Evolutionary conservation across 306 rosid species (phyloP).

Genomic region (Quercus gilva): DNA sequence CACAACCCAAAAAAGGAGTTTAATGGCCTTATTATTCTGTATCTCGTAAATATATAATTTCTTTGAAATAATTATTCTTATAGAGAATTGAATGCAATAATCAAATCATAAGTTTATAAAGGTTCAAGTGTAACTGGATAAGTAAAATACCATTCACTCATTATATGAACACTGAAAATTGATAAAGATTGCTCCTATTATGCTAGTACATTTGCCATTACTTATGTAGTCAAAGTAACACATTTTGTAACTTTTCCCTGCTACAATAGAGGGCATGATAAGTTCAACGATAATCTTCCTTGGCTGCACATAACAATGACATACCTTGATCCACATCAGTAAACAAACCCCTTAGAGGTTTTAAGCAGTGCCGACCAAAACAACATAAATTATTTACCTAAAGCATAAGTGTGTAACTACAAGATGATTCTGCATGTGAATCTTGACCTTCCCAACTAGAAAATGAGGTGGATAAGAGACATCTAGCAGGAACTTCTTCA

Average conservation of each 20-base stretch:
- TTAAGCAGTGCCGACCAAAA: neutral
- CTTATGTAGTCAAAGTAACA: constrained; percentile 23
- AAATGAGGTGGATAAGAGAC: constrained; percentile 48
- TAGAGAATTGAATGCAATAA: neutral
- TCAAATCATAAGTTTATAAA: constrained; percentile 1
- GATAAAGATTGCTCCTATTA: constrained; percentile 26
- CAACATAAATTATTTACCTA: constrained; percentile 10
- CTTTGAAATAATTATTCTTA: neutral
- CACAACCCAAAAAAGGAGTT: neutral
- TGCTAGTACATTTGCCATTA: constrained; percentile 20
- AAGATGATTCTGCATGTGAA: neutral
- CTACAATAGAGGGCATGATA: neutral
- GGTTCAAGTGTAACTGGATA: constrained; percentile 11
- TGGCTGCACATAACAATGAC: constrained; percentile 15
- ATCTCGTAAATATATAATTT: neutral
- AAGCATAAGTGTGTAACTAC: neutral
- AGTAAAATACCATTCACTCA: constrained; percentile 29
- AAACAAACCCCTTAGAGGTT: constrained; percentile 7
- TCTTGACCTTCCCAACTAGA: constrained; percentile 54
- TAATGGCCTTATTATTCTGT: neutral
- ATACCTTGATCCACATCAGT: neutral
- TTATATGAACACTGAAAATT: constrained; percentile 49
- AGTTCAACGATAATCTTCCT: neutral
- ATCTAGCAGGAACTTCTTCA: constrained; percentile 37
- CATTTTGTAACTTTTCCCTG: neutral